These are phyloP conservation scores for Mycena filopes DNA, from an alignment of 768 basidiomycete genomes.

Conservation along the genomic window DNA sequence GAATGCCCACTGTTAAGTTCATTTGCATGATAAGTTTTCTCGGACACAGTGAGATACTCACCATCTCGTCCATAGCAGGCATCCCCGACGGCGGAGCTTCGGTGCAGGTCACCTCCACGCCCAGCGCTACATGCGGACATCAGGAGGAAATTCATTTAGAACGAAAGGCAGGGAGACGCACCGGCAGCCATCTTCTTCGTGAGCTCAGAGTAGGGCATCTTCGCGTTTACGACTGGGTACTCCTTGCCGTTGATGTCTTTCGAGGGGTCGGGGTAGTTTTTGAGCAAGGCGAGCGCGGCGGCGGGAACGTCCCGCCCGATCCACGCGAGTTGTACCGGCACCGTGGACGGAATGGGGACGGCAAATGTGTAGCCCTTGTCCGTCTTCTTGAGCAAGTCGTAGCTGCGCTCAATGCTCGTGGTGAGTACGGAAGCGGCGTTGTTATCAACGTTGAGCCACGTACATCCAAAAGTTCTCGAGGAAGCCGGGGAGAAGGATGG, in stretches of 20 bases:
- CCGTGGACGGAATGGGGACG: background rate
- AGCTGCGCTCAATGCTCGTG: background rate
- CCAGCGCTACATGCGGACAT: background rate
- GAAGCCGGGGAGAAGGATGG: background rate
- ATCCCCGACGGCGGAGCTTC: background rate
- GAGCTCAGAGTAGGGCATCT: background rate
- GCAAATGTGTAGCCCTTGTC: background rate
- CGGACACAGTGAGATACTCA: background rate
- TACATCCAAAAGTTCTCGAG: slow-evolving; percentile 14
- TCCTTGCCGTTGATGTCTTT: background rate
- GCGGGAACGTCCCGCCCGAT: background rate
- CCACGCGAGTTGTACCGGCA: background rate
- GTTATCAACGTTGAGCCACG: background rate
- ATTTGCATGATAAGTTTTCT: too few relatives aligned
- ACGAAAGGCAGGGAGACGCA: background rate
- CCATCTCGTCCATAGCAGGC: background rate
- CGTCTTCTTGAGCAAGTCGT: background rate
- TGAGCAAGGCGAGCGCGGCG: slow-evolving; percentile 2
- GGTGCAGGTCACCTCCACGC: background rate
- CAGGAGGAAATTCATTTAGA: background rate
- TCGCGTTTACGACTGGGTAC: slow-evolving; percentile 5
- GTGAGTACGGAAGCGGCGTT: too few relatives aligned
- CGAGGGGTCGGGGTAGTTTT: background rate
- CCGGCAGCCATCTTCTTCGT: background rate
- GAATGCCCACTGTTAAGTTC: background rate